Percentiles rank a stretch among this genome's conserved stretches.
Conservation (phyloP, 257 asterid genomes). For the Solanum virginianum region DNA sequence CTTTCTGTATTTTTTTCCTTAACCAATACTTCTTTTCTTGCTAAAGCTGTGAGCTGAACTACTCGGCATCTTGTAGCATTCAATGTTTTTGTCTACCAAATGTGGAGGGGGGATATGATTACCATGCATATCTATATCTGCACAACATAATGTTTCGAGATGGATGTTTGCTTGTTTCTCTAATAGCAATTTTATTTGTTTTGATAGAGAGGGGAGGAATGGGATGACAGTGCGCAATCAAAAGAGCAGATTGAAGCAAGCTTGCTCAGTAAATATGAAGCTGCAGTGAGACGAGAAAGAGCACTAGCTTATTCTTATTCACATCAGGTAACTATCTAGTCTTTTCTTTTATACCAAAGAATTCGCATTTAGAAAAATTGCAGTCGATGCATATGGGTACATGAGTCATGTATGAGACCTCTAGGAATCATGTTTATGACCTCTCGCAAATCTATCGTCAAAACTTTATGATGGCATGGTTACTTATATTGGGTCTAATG, state of each 20-base stretch:
- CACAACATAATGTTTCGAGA: background rate
- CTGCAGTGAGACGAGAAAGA: slow-evolving; percentile 87
- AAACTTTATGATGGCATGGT: background rate
- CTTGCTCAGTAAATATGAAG: slow-evolving; percentile 71
- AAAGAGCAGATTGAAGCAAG: slow-evolving; percentile 71
- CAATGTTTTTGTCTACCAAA: background rate
- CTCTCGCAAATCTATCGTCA: background rate
- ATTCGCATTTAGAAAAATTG: background rate
- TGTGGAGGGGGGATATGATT: background rate
- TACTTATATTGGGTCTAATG: background rate
- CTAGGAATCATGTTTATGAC: background rate
- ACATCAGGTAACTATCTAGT: slow-evolving; percentile 61
- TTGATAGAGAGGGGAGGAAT: slow-evolving; percentile 82
- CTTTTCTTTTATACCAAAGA: background rate
- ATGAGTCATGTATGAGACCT: background rate
- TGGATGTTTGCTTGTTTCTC: background rate
- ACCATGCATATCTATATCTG: background rate
- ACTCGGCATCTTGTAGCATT: background rate
- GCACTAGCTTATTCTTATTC: slow-evolving; percentile 90
- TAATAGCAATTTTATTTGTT: background rate
- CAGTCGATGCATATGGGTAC: background rate
- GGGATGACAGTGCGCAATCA: slow-evolving; percentile 84
- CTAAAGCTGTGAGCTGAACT: background rate
- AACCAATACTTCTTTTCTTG: background rate
- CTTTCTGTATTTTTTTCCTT: background rate